These are phyloP conservation scores for Tolypocladium guangdongense DNA, from an alignment of 2,329 filamentous ascomycete genomes.

Conservation along the genomic window DNA sequence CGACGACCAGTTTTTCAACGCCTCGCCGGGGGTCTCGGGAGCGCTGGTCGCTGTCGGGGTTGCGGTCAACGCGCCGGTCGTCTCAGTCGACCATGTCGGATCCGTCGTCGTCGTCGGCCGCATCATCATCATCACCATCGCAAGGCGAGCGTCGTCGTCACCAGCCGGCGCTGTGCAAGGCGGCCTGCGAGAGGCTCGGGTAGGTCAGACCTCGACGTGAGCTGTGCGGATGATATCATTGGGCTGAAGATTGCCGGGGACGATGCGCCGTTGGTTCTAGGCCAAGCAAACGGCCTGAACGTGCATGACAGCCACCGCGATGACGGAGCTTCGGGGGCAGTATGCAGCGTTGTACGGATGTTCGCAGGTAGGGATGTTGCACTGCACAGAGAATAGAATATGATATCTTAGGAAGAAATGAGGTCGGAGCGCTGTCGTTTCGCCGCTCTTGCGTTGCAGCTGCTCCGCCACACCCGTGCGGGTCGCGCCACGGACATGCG, in stretches of 20 bases:
- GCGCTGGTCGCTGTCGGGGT: slow-evolving; percentile 6
- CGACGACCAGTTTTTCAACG: slow-evolving; percentile 69
- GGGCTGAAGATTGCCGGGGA: background rate
- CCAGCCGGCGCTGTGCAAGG: slow-evolving; percentile 1
- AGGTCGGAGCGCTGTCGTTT: background rate
- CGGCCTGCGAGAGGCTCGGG: background rate
- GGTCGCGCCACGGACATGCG: background rate
- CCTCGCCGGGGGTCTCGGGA: slow-evolving; percentile 29
- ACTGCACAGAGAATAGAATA: no score
- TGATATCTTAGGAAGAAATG: background rate
- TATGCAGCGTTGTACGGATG: background rate
- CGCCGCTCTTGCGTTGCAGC: background rate
- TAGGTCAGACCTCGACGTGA: background rate
- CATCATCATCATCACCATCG: slow-evolving; percentile 4
- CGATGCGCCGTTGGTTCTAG: background rate
- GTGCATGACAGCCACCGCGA: background rate
- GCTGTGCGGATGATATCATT: slow-evolving; percentile 3
- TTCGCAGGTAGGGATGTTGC: background rate
- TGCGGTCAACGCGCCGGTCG: background rate
- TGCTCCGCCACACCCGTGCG: background rate
- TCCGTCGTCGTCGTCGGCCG: background rate
- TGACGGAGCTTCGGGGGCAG: background rate
- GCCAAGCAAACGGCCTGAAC: background rate
- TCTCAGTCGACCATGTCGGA: background rate
- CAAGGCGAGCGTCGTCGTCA: slow-evolving; percentile 1